Evolutionary conservation across 2,329 filamentous ascomycete species (phyloP), one percentile per base, ranked within the genome.

Genomic region (Nemania bipapillata): DNA sequence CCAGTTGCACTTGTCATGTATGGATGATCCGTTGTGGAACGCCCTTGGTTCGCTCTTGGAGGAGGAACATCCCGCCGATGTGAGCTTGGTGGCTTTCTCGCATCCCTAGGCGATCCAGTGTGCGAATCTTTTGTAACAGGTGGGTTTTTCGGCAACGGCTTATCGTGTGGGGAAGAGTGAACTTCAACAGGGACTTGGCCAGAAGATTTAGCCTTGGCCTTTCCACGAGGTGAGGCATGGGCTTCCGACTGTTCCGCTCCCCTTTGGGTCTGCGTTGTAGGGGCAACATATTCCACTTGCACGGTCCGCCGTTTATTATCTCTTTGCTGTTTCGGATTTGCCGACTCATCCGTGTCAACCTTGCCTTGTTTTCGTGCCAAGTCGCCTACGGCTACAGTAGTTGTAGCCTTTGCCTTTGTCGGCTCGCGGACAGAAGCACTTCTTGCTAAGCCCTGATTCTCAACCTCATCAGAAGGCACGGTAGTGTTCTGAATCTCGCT

Each of bases 281-380:
- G 96, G 22, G 94, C 92, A 65, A 98, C 96, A 80, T 99, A 99
- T 83, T 99, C 96, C 69, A 99, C 92, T 81, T 99, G 96, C 0
- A 99, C 93, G 0, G 96, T 99, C 74, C 94, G 89, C 65, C 96
- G 90, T 82, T 98, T 98, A 75, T 91, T 91, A 78, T 97, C 94
- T 73, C 94, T 91, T 79, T 92, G 92, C 49, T 88, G 86, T 75
- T 90, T 90, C 32, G 88, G 83, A 50, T 84, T 68, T 5, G 81
- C 75, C 37, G 79, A 76, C 69, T 91, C 88, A 45, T 91, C 89
- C 40, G 86, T 84, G 62, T 94, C 92, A 73, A 93, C 86, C 74
- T 91, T 92, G 66, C 90, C 91, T 75, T 92, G 90, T 72, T 93
- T 92, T 78, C 90, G 89, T 52, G 84, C 85, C 66, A 95, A 83